Evolutionary conservation across 129 eudicot genomes (phyloP).

Genomic region (Escallonia rubra): DNA sequence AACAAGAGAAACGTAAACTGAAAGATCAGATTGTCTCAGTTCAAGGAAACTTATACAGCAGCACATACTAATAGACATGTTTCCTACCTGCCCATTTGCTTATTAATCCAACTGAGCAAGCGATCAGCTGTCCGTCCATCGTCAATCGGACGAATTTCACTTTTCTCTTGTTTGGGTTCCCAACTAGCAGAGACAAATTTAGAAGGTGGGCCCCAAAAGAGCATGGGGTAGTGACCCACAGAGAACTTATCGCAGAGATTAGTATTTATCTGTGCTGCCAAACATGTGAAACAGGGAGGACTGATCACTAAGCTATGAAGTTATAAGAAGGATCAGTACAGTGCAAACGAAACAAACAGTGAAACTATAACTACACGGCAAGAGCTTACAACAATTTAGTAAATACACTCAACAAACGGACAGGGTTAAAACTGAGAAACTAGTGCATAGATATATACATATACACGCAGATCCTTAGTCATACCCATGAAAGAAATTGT

Average conservation of each 20-base stretch:
- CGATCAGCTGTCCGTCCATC: constrained; percentile 78
- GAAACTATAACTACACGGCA: not conserved
- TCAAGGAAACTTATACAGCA: not conserved
- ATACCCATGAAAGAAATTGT: too few species aligned
- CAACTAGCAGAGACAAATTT: constrained; percentile 60
- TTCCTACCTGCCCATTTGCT: constrained; percentile 61
- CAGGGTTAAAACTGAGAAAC: not conserved
- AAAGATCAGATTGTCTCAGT: not conserved
- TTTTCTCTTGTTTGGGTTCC: constrained; percentile 54
- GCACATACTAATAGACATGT: not conserved
- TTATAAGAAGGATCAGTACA: not conserved
- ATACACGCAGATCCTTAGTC: too few species aligned
- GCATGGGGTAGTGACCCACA: constrained; percentile 69
- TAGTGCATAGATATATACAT: too few species aligned
- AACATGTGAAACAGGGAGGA: constrained; percentile 38
- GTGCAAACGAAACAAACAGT: not conserved
- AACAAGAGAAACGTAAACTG: not conserved
- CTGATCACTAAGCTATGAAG: constrained; percentile 30
- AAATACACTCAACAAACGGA: not conserved
- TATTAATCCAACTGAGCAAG: constrained; percentile 78
- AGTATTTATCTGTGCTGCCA: constrained; percentile 96
- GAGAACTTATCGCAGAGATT: constrained; percentile 88
- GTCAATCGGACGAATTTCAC: constrained; percentile 54
- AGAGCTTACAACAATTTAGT: not conserved
- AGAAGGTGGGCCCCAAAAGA: constrained; percentile 75